A percentile compares a stretch with the other conserved stretches of the same genome.
phyloP scores from a whole-genome alignment of 2,329 filamentous ascomycete genomes.

The Aspergillus niger region DNA sequence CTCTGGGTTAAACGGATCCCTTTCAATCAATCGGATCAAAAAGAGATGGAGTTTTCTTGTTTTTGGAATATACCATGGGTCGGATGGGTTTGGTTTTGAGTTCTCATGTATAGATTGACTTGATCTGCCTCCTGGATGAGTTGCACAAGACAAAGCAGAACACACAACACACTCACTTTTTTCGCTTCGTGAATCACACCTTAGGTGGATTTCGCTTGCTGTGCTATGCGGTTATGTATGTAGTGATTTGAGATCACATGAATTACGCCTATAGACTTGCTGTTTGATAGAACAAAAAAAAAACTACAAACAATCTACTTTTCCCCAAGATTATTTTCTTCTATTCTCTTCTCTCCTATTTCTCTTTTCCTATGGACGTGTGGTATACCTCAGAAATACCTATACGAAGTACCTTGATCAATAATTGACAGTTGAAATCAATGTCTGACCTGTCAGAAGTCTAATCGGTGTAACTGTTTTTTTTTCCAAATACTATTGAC shows the following conservation, averaged over 20 bases:
- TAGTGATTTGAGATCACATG: slow-evolving; percentile 12
- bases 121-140: not conserved
- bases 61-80: not conserved
- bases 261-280: slow-evolving; percentile 2
- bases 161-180: not conserved
- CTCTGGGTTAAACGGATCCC: slow-evolving; percentile 27
- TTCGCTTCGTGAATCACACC: not conserved
- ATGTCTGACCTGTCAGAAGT: no score
- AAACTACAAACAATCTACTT: not conserved
- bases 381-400: no score
- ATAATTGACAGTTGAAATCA: no score
- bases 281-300: not conserved
- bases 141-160: not conserved
- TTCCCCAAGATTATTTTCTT: no score
- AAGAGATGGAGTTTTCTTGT: not conserved
- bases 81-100: not conserved
- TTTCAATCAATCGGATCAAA: not conserved
- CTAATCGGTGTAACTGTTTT: no score
- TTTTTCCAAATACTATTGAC: no score
- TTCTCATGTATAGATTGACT: not conserved
- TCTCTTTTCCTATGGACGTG: no score
- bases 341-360: no score
- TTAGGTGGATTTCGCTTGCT: not conserved
- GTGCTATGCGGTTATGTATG: slow-evolving; percentile 8
- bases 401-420: no score